These are phyloP conservation scores for Fusarium sublunatum DNA, from an alignment of 2,329 filamentous ascomycete genomes.

Conservation along the genomic window DNA sequence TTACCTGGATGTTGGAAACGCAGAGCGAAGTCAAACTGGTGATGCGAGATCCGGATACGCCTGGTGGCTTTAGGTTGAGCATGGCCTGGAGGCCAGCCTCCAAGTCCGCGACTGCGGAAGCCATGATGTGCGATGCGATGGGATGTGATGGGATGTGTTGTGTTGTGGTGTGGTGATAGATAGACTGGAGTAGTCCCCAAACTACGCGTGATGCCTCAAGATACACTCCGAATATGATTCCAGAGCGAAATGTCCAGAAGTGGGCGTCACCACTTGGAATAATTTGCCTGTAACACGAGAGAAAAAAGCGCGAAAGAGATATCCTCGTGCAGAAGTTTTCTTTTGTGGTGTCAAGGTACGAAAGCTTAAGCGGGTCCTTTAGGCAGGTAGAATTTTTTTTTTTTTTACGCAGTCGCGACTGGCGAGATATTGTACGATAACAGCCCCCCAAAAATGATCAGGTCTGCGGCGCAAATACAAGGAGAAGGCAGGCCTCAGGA, in stretches of 20 bases:
- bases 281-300: conserved; percentile 35
- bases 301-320: conserved; percentile 22
- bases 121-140: conserved; percentile 64
- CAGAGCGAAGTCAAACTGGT: conserved; percentile 87
- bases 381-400: conserved; percentile 24
- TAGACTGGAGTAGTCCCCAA: conserved; percentile 28
- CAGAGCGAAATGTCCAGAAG: conserved; percentile 23
- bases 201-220: conserved; percentile 41
- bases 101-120: conserved; percentile 89
- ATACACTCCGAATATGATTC: conserved; percentile 28
- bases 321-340: conserved; percentile 28
- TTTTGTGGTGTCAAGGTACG: conserved; percentile 39
- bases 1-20: conserved; percentile 89
- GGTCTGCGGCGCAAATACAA: conserved; percentile 41
- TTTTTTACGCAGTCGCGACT: conserved; percentile 47
- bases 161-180: conserved; percentile 27
- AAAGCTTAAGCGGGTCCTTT: conserved; percentile 35
- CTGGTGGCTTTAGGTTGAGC: conserved; percentile 89
- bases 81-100: conserved; percentile 92
- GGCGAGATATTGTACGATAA: conserved; percentile 42
- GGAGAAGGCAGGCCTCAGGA: conserved; percentile 43
- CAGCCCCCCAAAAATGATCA: conserved; percentile 24
- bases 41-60: conserved; percentile 94
- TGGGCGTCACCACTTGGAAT: conserved; percentile 22
- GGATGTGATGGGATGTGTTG: conserved; percentile 38